A percentile compares a stretch with the other conserved stretches of the same genome.
Conservation (phyloP, 352 stramenopile species). For the Vaucheria bursata region DNA sequence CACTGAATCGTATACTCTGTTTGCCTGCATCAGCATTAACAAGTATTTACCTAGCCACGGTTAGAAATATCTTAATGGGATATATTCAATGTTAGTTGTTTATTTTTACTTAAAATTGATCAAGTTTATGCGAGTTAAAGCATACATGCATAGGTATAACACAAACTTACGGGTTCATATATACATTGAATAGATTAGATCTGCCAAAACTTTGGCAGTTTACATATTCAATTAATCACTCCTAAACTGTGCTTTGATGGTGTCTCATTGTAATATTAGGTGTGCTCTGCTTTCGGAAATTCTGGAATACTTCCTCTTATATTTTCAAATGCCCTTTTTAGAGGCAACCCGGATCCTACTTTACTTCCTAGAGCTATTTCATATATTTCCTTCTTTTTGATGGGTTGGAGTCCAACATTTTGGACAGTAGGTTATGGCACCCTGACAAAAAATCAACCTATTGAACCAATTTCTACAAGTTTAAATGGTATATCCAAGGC, state of each 20-base stretch:
- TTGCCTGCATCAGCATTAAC: too few relatives aligned
- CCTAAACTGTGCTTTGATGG: not conserved
- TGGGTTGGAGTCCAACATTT: constrained; percentile 43
- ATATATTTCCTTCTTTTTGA: constrained; percentile 50
- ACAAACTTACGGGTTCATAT: not conserved
- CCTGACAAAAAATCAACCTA: not conserved
- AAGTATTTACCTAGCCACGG: too few relatives aligned
- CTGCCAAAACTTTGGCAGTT: not conserved
- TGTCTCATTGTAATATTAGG: not conserved
- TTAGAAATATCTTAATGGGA: too few relatives aligned
- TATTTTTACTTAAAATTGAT: too few relatives aligned
- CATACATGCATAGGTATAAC: not conserved
- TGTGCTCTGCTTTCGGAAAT: constrained; percentile 51
- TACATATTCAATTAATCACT: not conserved
- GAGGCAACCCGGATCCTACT: constrained; percentile 36
- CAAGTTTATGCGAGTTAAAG: too few relatives aligned
- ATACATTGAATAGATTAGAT: not conserved
- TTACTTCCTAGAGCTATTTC: constrained; percentile 42
- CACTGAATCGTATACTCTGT: not conserved
- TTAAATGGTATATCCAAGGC: not conserved
- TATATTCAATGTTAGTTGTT: too few relatives aligned
- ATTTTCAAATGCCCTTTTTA: constrained; percentile 50
- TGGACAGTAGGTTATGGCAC: constrained; percentile 42
- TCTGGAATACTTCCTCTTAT: constrained; percentile 50
- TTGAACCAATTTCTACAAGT: not conserved